Evolutionary conservation across 1,284 basidiomycete genomes (phyloP).

Genomic region (Ustilago hordei): DNA sequence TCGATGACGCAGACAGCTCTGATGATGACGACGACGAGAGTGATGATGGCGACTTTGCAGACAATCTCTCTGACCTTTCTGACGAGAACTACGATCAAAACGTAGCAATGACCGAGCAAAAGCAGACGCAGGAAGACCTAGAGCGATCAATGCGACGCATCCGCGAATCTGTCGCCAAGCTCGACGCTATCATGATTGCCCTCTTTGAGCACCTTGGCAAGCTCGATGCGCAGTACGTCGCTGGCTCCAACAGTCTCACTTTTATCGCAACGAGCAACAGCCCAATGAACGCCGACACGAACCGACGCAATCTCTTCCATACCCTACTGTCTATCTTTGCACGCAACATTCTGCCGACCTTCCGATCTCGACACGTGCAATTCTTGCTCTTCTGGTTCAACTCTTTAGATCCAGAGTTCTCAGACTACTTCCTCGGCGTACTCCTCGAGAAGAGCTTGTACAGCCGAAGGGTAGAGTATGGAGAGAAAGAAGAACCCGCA

Average conservation of each 20-base stretch:
- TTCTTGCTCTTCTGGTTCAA: constrained; percentile 96
- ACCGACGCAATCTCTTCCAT: constrained; percentile 75
- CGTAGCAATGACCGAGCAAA: constrained; percentile 32
- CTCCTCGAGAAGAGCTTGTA: constrained; percentile 89
- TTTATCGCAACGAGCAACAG: constrained; percentile 22
- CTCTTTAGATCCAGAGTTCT: constrained; percentile 87
- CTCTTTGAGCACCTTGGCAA: constrained; percentile 84
- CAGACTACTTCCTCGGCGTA: constrained; percentile 91
- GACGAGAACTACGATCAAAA: constrained; percentile 73
- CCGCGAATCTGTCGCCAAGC: constrained; percentile 86
- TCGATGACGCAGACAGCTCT: constrained; percentile 73
- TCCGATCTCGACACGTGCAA: constrained; percentile 96
- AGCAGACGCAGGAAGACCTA: constrained; percentile 46
- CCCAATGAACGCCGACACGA: constrained; percentile 42
- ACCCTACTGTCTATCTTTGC: constrained; percentile 92
- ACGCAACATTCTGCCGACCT: constrained; percentile 90
- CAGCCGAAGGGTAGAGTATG: constrained; percentile 67
- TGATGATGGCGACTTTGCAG: constrained; percentile 51
- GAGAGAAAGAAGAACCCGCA: constrained; percentile 53
- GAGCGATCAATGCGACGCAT: constrained; percentile 71
- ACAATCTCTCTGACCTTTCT: constrained; percentile 72
- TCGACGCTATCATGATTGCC: constrained; percentile 87
- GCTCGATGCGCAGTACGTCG: constrained; percentile 52
- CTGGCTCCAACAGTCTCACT: constrained; percentile 34
- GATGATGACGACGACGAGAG: constrained; percentile 72